These are phyloP conservation scores for Pseudogymnoascus sp. DNA, from an alignment of 2,329 filamentous ascomycete genomes.

Conservation along the genomic window DNA sequence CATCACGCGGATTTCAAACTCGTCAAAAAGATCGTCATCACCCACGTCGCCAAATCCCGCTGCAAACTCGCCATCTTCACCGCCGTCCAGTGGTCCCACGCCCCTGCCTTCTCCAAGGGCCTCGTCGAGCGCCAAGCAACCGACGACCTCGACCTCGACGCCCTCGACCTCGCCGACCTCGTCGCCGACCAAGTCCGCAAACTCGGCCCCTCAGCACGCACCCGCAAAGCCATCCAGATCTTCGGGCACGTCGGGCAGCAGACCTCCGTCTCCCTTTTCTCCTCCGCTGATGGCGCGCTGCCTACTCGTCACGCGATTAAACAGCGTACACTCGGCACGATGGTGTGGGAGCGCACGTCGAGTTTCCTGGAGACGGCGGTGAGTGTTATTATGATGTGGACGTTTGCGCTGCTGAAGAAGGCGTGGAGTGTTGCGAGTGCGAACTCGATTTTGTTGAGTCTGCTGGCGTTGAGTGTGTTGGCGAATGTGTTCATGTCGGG, in stretches of 20 bases:
- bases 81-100: slow-evolving; percentile 77
- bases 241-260: slow-evolving; percentile 70
- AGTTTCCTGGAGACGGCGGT: slow-evolving; percentile 69
- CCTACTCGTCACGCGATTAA: slow-evolving; percentile 52
- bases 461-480: slow-evolving; percentile 62
- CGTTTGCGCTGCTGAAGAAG: slow-evolving; percentile 58
- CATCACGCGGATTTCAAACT: slow-evolving; percentile 72
- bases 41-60: slow-evolving; percentile 83
- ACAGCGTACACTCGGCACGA: slow-evolving; percentile 54
- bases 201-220: slow-evolving; percentile 65
- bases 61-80: slow-evolving; percentile 87
- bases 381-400: slow-evolving; percentile 70
- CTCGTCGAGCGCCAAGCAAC: slow-evolving; percentile 65
- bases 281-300: slow-evolving; percentile 35
- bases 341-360: slow-evolving; percentile 65
- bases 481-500: slow-evolving; percentile 71
- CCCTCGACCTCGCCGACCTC: slow-evolving; percentile 67
- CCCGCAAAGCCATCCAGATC: slow-evolving; percentile 70
- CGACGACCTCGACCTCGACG: slow-evolving; percentile 65
- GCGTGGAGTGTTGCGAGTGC: slow-evolving; percentile 63
- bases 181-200: slow-evolving; percentile 71
- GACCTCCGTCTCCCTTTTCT: slow-evolving; percentile 55
- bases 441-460: slow-evolving; percentile 63
- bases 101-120: slow-evolving; percentile 52
- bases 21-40: slow-evolving; percentile 87